A percentile compares a stretch with the other conserved stretches of the same genome.
These are phyloP conservation scores for Aspergillus sp. DNA, from an alignment of 2,329 filamentous ascomycete species.

Conservation along the genomic window DNA sequence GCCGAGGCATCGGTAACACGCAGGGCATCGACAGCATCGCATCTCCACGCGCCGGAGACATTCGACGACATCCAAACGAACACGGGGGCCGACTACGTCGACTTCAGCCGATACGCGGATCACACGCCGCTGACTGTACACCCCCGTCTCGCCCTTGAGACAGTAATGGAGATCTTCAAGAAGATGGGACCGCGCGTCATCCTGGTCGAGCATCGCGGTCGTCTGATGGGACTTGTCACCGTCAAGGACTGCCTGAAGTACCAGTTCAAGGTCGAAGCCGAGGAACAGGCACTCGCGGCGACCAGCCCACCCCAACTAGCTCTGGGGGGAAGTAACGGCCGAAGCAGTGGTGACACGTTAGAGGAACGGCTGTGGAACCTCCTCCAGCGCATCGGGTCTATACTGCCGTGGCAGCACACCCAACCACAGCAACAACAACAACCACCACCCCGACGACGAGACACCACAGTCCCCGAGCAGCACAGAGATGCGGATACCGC, in stretches of 20 bases:
- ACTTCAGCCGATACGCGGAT: conserved; percentile 87
- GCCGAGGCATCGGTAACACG: conserved; percentile 37
- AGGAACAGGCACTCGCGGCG: conserved; percentile 62
- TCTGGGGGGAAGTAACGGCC: conserved; percentile 24
- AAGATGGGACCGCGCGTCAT: conserved; percentile 96
- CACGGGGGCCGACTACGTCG: conserved; percentile 61
- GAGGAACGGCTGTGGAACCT: conserved; percentile 42
- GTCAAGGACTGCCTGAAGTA: conserved; percentile 97
- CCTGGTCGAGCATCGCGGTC: conserved; percentile 85
- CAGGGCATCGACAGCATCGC: conserved; percentile 30
- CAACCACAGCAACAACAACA: too few relatives aligned
- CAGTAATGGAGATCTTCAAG: conserved; percentile 97
- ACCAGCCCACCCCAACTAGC: conserved; percentile 30
- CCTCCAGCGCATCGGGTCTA: conserved; percentile 33
- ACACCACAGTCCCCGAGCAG: conserved; percentile 18
- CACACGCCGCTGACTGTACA: conserved; percentile 87
- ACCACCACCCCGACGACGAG: conserved; percentile 3
- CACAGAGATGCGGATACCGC: conserved; percentile 24
- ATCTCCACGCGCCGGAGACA: conserved; percentile 48
- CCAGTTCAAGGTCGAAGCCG: conserved; percentile 92
- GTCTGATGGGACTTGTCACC: conserved; percentile 81
- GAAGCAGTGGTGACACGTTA: conserved; percentile 28
- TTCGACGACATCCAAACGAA: conserved; percentile 63
- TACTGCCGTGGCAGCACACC: conserved; percentile 19
- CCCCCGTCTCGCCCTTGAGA: conserved; percentile 87